These are phyloP conservation scores for Xerocomellus intermedius DNA, from an alignment of 768 basidiomycete genomes.

Conservation along the genomic window DNA sequence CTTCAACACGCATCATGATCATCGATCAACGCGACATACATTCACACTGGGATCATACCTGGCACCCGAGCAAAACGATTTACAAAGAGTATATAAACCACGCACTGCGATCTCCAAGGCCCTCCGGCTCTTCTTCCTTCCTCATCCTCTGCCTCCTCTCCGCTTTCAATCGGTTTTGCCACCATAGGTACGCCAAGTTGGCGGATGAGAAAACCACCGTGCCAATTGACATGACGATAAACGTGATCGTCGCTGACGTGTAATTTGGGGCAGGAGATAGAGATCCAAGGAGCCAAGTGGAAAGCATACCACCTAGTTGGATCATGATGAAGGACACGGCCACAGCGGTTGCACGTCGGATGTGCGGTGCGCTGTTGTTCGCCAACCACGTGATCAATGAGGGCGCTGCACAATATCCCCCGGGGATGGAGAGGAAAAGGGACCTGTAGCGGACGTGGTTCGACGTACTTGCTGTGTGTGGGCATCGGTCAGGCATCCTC, in stretches of 20 bases:
- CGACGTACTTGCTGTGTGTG: constrained; percentile 25
- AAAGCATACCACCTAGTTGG: constrained; percentile 57
- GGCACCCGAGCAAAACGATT: no score
- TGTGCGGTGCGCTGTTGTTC: constrained; percentile 58
- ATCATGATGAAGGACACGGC: constrained; percentile 55
- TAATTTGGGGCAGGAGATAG: constrained; percentile 51
- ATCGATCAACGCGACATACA: no score
- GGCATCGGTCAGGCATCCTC: not conserved
- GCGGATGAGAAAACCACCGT: constrained; percentile 36
- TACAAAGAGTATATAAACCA: constrained; percentile 46
- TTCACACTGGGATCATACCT: no score
- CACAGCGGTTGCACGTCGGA: constrained; percentile 54
- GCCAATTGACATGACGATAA: constrained; percentile 36
- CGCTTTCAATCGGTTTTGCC: constrained; percentile 47
- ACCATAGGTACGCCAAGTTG: constrained; percentile 41
- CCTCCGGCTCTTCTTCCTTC: constrained; percentile 37
- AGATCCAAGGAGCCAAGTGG: constrained; percentile 55
- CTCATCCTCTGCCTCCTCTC: constrained; percentile 30
- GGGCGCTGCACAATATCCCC: constrained; percentile 50
- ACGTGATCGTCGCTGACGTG: constrained; percentile 41
- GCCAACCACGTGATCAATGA: constrained; percentile 56
- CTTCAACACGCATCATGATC: no score
- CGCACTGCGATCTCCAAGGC: constrained; percentile 50
- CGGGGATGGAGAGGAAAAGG: constrained; percentile 53
- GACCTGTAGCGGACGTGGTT: constrained; percentile 47